Percentiles rank a stretch among this genome's conserved stretches.
Conservation (phyloP, 805 yeast species). For the Priceomyces haplophilus region DNA sequence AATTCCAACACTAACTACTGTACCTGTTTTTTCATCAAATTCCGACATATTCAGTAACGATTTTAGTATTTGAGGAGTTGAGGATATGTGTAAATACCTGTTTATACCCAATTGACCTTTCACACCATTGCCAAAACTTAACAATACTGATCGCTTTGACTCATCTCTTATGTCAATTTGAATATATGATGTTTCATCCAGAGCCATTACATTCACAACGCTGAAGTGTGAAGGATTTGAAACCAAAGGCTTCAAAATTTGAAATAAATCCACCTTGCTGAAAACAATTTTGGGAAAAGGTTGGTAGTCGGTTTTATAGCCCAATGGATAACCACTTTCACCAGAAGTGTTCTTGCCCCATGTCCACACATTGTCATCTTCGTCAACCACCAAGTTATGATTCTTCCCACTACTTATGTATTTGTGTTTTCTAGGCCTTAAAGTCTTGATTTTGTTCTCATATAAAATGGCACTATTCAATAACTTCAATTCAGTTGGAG, state of each 20-base stretch:
- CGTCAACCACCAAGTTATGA: conserved; percentile 71
- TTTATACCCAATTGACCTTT: conserved; percentile 86
- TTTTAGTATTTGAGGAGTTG: conserved; percentile 60
- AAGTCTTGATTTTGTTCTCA: conserved; percentile 16
- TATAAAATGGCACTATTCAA: conserved; percentile 47
- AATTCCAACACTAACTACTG: conserved; percentile 46
- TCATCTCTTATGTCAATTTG: conserved; percentile 17
- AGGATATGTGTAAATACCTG: conserved; percentile 68
- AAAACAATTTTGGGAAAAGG: conserved; percentile 61
- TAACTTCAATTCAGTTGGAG: conserved; percentile 49
- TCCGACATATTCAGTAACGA: conserved; percentile 47
- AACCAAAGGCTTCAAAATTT: conserved; percentile 27
- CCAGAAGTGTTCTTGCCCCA: conserved; percentile 87
- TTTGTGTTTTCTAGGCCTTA: conserved; percentile 44
- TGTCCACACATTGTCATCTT: conserved; percentile 67
- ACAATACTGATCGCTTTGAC: conserved; percentile 24
- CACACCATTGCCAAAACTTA: conserved; percentile 80
- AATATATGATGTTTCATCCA: conserved; percentile 53
- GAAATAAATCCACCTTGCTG: conserved; percentile 11
- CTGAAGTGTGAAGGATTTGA: conserved; percentile 28
- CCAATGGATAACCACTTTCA: conserved; percentile 73
- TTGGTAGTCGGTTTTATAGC: conserved; percentile 61
- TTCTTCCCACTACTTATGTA: conserved; percentile 70
- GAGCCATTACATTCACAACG: conserved; percentile 60
- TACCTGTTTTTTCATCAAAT: conserved; percentile 46